Base-by-base conservation (phyloP, 192 early-diverging fungal species). In the Entomortierella beljakovae region DNA sequence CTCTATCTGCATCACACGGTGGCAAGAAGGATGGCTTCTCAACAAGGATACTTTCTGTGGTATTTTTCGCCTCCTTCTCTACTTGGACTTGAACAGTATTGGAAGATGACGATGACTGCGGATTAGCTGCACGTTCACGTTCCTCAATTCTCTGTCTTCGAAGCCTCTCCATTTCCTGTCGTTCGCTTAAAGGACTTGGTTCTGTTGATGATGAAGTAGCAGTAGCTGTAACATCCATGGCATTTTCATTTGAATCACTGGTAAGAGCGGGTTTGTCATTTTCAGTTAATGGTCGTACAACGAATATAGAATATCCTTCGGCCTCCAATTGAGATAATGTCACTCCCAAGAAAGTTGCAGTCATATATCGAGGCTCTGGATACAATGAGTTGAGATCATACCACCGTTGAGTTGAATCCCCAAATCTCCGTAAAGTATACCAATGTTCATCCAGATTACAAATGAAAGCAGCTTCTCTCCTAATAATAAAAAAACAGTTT, bases 311-410 rank as follows among this genome's bases (percentile, higher is more conserved):
- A 38, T 83, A 83, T 2, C 77, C 82, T 52, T 85, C 85, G 23
- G 57, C 67, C 32, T 88, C 69, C 8, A 88, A 66, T 57, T 87
- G 88, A 15, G 71, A 84, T 20, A 87, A 59, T 3, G 86, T 74
- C 74, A 86, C 81, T 13, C 81, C 85, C 57, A 95, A 65, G 69
- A 90, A 95, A 5, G 88, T 93, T 29, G 92, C 88, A 40, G 88
- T 90, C 33, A 95, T 81, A 62, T 90, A 83, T 11, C 70, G 68
- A 9, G 92, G 89, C 6, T 55, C 69, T 13, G 64, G 15, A 53
- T 81, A 84, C 32, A 87, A 71, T 4, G 85, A 88, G 66, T 95
- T 91, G 43, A 95, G 73, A 59, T 95, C 94, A 76, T 93, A 93
- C 91, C 91, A 95, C 26, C 92, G 82, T n/a, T 83, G 81, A 8